phyloP scores from a whole-genome alignment of 164 flowering plant species.

The Chloranthus sessilifolius region DNA sequence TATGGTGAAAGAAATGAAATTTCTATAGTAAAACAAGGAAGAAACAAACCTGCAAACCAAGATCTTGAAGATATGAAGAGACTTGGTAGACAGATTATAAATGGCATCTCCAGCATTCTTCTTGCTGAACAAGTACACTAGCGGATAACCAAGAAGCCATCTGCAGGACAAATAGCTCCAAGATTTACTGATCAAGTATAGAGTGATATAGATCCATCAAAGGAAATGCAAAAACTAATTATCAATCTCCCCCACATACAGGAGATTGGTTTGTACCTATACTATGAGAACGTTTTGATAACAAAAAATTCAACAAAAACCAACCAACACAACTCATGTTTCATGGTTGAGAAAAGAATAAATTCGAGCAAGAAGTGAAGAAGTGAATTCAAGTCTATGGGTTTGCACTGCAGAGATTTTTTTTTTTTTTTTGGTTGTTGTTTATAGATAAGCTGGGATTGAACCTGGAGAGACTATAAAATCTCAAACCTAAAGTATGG shows the following conservation, averaged over 20 bases:
- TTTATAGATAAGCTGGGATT: too few relatives aligned
- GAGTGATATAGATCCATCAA: neutral
- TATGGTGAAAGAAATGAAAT: neutral
- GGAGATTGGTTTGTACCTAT: too few relatives aligned
- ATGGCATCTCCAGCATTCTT: slow-evolving; percentile 63
- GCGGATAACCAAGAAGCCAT: slow-evolving; percentile 96
- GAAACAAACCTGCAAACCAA: slow-evolving; percentile 50
- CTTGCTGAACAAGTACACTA: slow-evolving; percentile 69
- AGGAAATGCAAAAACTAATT: neutral
- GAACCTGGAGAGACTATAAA: too few relatives aligned
- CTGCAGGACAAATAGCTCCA: slow-evolving; percentile 31
- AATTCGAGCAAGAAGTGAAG: too few relatives aligned
- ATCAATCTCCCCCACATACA: neutral
- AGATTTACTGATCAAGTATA: neutral
- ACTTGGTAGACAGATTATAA: slow-evolving; percentile 71
- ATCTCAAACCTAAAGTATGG: too few relatives aligned
- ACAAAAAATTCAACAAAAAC: too few relatives aligned
- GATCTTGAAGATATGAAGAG: slow-evolving; percentile 60
- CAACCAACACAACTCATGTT: too few relatives aligned
- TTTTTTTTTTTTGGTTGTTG: too few relatives aligned
- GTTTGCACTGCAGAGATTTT: too few relatives aligned
- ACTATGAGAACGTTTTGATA: too few relatives aligned
- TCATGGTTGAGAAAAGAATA: too few relatives aligned
- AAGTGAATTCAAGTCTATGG: too few relatives aligned
- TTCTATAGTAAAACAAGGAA: slow-evolving; percentile 3